A percentile compares a stretch with the other conserved stretches of the same genome.
Evolutionary conservation across 1,284 basidiomycete genomes (phyloP).

Genomic region (Ustilago xerochloae): DNA sequence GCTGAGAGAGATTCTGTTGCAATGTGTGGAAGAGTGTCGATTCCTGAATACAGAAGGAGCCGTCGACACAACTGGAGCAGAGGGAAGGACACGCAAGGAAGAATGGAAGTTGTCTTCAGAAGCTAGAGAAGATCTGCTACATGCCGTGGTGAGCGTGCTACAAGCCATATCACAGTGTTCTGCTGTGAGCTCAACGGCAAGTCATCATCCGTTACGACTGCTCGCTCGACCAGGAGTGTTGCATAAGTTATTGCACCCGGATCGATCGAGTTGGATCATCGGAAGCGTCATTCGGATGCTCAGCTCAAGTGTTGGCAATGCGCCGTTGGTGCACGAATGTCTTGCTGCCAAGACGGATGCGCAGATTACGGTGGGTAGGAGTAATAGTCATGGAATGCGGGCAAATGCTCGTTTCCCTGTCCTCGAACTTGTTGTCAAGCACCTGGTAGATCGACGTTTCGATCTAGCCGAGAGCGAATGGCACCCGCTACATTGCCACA

Average conservation of each 20-base stretch:
- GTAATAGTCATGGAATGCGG: slow-evolving; percentile 2
- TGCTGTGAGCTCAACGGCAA: slow-evolving; percentile 5
- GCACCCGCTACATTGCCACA: slow-evolving; percentile 37
- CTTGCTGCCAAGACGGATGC: slow-evolving; percentile 20
- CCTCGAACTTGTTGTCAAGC: slow-evolving; percentile 54
- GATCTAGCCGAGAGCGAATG: slow-evolving; percentile 35
- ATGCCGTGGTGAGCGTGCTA: slow-evolving; percentile 23
- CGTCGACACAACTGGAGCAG: not conserved
- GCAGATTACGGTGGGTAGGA: not conserved
- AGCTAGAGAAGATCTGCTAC: slow-evolving; percentile 32
- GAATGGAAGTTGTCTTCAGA: slow-evolving; percentile 18
- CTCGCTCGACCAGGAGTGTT: slow-evolving; percentile 27
- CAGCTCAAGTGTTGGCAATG: slow-evolving; percentile 21
- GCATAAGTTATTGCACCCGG: slow-evolving; percentile 37
- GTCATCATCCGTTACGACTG: slow-evolving; percentile 22
- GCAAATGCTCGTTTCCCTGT: slow-evolving; percentile 47
- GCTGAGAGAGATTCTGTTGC: slow-evolving; percentile 33
- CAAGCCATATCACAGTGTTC: slow-evolving; percentile 26
- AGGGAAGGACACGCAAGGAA: not conserved
- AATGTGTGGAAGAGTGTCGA: slow-evolving; percentile 37
- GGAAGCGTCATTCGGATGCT: slow-evolving; percentile 30
- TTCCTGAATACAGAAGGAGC: not conserved
- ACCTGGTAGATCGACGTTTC: slow-evolving; percentile 55
- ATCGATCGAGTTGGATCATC: slow-evolving; percentile 22
- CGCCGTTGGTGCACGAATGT: slow-evolving; percentile 39